A percentile compares a stretch with the other conserved stretches of the same genome.
These are phyloP conservation scores for Stachybotrys echinatus DNA, from an alignment of 2,329 filamentous ascomycete species.

Conservation along the genomic window DNA sequence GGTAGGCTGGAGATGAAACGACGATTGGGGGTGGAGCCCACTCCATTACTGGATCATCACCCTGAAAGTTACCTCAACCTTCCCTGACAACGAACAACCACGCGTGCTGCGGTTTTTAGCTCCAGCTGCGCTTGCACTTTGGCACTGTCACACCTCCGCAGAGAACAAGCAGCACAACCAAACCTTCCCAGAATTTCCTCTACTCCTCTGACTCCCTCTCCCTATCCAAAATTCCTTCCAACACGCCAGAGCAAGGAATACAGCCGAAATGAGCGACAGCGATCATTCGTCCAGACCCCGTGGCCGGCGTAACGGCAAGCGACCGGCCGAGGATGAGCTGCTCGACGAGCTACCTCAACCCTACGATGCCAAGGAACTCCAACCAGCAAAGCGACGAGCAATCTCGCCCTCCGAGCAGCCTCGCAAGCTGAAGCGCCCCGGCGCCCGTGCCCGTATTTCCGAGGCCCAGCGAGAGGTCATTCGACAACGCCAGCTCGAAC, in stretches of 20 bases:
- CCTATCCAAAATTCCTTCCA: not conserved
- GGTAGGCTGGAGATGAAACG: no score
- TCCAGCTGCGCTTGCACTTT: no score
- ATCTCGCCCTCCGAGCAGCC: conserved; percentile 50
- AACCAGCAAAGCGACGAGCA: conserved; percentile 53
- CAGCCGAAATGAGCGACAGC: not conserved
- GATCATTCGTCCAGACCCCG: not conserved
- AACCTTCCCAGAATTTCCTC: no score
- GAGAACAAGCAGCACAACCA: no score
- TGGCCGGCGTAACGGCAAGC: conserved; percentile 18
- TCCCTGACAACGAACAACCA: no score
- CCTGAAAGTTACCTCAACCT: no score
- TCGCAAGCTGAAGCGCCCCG: conserved; percentile 65
- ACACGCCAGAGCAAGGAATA: not conserved
- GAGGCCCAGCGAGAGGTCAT: conserved; percentile 63
- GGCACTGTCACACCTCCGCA: no score
- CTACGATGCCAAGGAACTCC: conserved; percentile 54
- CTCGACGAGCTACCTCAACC: conserved; percentile 49
- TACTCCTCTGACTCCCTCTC: no score
- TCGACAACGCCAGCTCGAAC: conserved; percentile 56
- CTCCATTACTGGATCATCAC: no score
- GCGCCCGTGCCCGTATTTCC: conserved; percentile 61
- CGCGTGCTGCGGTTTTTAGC: no score
- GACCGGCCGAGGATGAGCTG: conserved; percentile 25
- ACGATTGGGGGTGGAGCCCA: no score